A percentile compares a stretch with the other conserved stretches of the same genome.
Conservation (phyloP, 805 yeast genomes). For the Yarrowia sp. region DNA sequence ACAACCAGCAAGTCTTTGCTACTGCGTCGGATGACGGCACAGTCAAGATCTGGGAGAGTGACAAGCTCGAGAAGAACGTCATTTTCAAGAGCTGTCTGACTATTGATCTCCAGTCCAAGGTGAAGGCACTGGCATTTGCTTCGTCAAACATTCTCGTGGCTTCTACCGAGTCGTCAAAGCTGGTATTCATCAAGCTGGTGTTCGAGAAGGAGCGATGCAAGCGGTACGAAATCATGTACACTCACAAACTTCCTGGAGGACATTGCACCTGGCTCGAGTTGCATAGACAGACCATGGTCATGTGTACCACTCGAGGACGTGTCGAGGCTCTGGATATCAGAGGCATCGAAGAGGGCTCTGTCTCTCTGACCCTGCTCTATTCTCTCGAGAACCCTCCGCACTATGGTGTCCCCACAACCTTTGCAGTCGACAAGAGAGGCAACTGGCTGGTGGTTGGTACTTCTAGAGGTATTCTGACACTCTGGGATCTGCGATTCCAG, state of each 20-base stretch:
- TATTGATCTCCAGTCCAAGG: conserved; percentile 32
- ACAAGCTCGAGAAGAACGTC: conserved; percentile 61
- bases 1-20: conserved; percentile 62
- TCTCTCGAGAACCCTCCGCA: conserved; percentile 48
- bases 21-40: conserved; percentile 77
- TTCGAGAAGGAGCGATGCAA: conserved; percentile 32
- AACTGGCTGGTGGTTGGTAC: conserved; percentile 78
- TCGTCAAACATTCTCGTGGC: conserved; percentile 32
- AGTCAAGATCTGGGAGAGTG: conserved; percentile 75
- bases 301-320: conserved; percentile 15
- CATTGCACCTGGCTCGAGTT: conserved; percentile 20
- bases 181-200: conserved; percentile 7
- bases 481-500: conserved; percentile 80
- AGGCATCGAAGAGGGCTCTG: conserved; percentile 43
- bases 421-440: conserved; percentile 52
- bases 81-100: conserved; percentile 37
- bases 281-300: conserved; percentile 21
- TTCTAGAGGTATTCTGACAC: conserved; percentile 62
- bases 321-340: conserved; percentile 12
- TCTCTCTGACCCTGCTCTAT: conserved; percentile 34
- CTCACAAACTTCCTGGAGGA: conserved; percentile 11
- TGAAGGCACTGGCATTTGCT: conserved; percentile 36
- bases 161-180: neutral
- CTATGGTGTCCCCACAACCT: conserved; percentile 65
- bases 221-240: conserved; percentile 45